Evolutionary conservation across 2,329 filamentous ascomycete species (phyloP).

Genomic region (Claviceps digitariae): DNA sequence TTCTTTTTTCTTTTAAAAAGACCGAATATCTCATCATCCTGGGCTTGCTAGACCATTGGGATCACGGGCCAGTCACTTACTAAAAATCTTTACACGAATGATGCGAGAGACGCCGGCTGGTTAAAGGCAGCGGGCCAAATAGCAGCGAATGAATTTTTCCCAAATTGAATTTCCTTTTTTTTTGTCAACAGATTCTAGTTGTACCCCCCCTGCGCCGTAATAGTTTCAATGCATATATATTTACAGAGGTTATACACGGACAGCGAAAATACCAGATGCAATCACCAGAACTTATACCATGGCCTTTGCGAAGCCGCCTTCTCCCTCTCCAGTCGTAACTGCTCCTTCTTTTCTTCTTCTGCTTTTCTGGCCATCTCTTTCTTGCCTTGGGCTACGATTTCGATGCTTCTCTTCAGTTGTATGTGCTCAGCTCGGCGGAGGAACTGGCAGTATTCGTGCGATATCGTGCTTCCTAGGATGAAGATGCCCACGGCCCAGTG

Average conservation of each 20-base stretch:
- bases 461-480: slow-evolving; percentile 51
- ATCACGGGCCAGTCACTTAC: neutral
- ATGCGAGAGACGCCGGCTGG: neutral
- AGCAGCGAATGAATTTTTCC: neutral
- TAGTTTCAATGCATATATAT: no score
- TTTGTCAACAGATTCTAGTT: neutral
- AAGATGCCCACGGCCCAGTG: slow-evolving; percentile 82
- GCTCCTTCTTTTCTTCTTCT: slow-evolving; percentile 26
- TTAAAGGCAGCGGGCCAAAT: neutral
- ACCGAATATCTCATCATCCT: neutral
- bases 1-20: neutral
- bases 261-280: neutral
- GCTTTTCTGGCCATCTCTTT: slow-evolving; percentile 31
- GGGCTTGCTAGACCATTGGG: neutral
- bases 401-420: slow-evolving; percentile 74
- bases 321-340: slow-evolving; percentile 18
- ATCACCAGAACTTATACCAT: slow-evolving; percentile 46
- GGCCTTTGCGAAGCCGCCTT: slow-evolving; percentile 23
- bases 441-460: slow-evolving; percentile 77
- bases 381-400: slow-evolving; percentile 43
- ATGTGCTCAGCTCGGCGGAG: slow-evolving; percentile 60
- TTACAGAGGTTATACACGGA: slow-evolving; percentile 1
- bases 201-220: no score
- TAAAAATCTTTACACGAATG: neutral
- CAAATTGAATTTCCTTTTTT: no score